These are phyloP conservation scores for Colletotrichum eleusines DNA, from an alignment of 2,329 filamentous ascomycete genomes.

Conservation along the genomic window DNA sequence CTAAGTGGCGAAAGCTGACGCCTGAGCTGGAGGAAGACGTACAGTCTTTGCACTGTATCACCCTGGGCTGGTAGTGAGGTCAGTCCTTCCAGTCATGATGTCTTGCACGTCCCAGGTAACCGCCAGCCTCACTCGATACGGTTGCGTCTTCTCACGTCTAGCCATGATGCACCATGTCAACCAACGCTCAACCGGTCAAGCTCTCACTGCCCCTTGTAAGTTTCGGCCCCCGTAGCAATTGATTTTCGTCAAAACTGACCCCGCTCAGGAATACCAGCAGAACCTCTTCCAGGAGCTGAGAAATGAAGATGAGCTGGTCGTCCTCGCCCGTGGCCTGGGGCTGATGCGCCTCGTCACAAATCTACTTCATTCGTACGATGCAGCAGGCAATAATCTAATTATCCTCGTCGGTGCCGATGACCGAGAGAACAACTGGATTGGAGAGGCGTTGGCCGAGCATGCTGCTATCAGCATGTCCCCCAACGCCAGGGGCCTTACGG, in stretches of 20 bases:
- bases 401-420: constrained; percentile 91
- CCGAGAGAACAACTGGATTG: constrained; percentile 95
- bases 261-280: constrained; percentile 85
- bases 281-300: constrained; percentile 92
- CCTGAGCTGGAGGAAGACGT: fast-evolving
- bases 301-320: constrained; percentile 90
- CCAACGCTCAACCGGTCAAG: constrained; percentile 77
- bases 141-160: constrained; percentile 1
- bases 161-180: constrained; percentile 47
- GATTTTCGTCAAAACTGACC: constrained; percentile 37
- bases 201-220: constrained; percentile 80
- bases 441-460: constrained; percentile 94
- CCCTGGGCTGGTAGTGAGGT: neutral
- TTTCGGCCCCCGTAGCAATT: constrained; percentile 14
- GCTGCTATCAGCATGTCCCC: constrained; percentile 88
- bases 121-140: constrained; percentile 4
- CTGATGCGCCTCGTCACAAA: constrained; percentile 95
- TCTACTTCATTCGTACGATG: constrained; percentile 95
- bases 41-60: neutral
- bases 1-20: too few relatives aligned
- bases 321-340: constrained; percentile 91
- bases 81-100: constrained; percentile 5
- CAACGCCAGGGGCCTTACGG: constrained; percentile 84
- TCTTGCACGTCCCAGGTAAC: neutral
- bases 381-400: constrained; percentile 92